A percentile compares a stretch with the other conserved stretches of the same genome.
These are phyloP conservation scores for Dictyostelium capitatum DNA, from an alignment of 78 protist genomes.

Conservation along the genomic window DNA sequence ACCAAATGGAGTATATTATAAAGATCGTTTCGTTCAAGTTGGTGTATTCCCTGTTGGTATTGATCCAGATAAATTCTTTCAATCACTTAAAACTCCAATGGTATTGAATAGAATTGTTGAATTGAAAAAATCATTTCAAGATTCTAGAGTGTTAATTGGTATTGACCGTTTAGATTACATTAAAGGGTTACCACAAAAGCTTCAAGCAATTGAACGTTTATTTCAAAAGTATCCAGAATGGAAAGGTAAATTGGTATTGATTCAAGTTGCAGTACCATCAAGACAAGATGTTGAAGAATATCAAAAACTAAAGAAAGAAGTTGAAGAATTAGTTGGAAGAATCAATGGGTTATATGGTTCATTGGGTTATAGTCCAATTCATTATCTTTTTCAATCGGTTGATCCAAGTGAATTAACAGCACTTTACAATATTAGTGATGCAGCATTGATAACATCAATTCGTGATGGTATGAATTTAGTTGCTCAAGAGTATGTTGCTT, in stretches of 20 bases:
- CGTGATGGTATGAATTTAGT: slow-evolving; percentile 96
- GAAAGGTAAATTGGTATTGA: slow-evolving; percentile 81
- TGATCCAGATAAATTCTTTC: slow-evolving; percentile 83
- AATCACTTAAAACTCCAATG: slow-evolving; percentile 7
- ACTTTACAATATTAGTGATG: slow-evolving; percentile 84
- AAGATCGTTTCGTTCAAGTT: slow-evolving; percentile 69
- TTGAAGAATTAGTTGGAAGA: slow-evolving; percentile 86
- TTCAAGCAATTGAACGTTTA: slow-evolving; percentile 87
- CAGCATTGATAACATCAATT: slow-evolving; percentile 88
- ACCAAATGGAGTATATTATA: slow-evolving; percentile 52
- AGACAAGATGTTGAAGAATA: slow-evolving; percentile 92
- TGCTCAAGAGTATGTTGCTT: slow-evolving; percentile 91
- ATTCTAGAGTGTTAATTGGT: slow-evolving; percentile 85
- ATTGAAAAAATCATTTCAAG: slow-evolving; percentile 47
- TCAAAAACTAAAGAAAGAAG: slow-evolving; percentile 82
- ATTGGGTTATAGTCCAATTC: slow-evolving; percentile 87
- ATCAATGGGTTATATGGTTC: slow-evolving; percentile 90
- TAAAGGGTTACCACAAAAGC: slow-evolving; percentile 93
- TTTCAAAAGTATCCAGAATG: slow-evolving; percentile 83
- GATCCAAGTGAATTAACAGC: slow-evolving; percentile 77
- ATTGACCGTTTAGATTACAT: slow-evolving; percentile 94
- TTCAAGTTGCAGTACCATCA: slow-evolving; percentile 94
- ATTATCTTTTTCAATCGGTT: slow-evolving; percentile 89
- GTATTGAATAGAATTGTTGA: slow-evolving; percentile 53
- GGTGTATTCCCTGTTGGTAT: slow-evolving; percentile 92